Base-by-base conservation (phyloP, 2,329 filamentous ascomycete genomes). In the Fusarium metavorans region DNA sequence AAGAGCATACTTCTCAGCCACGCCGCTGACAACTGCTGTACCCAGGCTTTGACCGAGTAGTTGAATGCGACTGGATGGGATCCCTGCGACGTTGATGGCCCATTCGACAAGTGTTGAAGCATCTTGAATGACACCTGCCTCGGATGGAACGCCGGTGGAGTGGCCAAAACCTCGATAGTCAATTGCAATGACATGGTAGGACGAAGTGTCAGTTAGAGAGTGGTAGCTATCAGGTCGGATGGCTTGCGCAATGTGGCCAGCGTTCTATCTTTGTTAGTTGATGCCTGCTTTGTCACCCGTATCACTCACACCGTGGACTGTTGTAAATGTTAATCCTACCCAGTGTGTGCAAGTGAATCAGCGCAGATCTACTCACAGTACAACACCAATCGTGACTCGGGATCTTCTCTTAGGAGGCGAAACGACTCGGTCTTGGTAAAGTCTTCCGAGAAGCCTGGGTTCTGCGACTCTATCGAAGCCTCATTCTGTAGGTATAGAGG, bases 131-230 rank as follows among this genome's bases (percentile, higher is more conserved):
- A 98, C 84, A 0, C 96, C 96, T 39, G 88, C 84, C 84, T 98
- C 96, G 0, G 92, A 92, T 0, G 96, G 96, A 5, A 83, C 85
- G n/a, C 96, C 95, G 0, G 92, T 94, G 10, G 94, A 97, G 43
- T 90, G 88, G 1, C 95, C 95, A 77, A 94, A 98, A 8, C 95
- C 95, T 20, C 95, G 93, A 83, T 98, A 98, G 85, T 98, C 95
- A 77, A 98, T 91, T 43, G 94, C 90, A n/a, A 98, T 86, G 52
- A 98, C 89, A 80, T 98, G 95, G 64, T 95, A 91, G 0, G 88
- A 89, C 2, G 93, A 93, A 4, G 92, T 91, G 62, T 93, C 90
- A 5, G 95, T 91, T 48, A 98, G 86, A 52, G 92, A 88, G 76
- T 95, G 94, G 81, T 97, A 97, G 66, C 91, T 93, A 35, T 91